Conservation (phyloP, 169 alveolate species). For the Babesia divergens region DNA sequence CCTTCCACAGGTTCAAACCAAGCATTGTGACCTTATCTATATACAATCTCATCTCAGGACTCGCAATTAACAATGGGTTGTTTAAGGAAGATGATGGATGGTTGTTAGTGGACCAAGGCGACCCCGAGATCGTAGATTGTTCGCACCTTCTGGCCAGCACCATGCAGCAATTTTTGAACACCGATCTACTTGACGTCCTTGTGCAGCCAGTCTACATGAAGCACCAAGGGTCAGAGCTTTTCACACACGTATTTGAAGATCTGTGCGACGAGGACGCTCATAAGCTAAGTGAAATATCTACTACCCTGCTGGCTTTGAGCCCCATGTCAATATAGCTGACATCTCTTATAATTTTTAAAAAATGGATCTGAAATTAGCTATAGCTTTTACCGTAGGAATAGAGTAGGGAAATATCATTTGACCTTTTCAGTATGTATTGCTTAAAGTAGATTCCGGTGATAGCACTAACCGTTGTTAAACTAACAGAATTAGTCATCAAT, state of each 20-base stretch:
- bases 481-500: too few species aligned
- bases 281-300: not conserved
- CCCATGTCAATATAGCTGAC: not conserved
- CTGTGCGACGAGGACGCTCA: constrained; percentile 4
- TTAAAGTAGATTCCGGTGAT: too few species aligned
- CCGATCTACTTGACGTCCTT: constrained; percentile 56
- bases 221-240: constrained; percentile 16
- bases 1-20: constrained; percentile 55
- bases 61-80: constrained; percentile 14
- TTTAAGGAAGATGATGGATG: constrained; percentile 35
- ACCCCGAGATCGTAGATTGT: constrained; percentile 35
- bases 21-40: constrained; percentile 47
- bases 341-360: too few species aligned
- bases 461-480: too few species aligned
- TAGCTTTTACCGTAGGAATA: too few species aligned
- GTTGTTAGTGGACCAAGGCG: constrained; percentile 47
- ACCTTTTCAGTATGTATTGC: too few species aligned
- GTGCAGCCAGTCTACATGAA: constrained; percentile 49
- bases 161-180: constrained; percentile 39
- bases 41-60: constrained; percentile 31
- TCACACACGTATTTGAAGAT: constrained; percentile 21
- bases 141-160: constrained; percentile 31
- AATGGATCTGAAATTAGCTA: too few species aligned
- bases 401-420: too few species aligned
- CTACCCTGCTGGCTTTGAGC: not conserved